Evolutionary conservation across 345 rosid species (phyloP), one percentile per base, ranked within the genome.

Genomic region (Lumnitzera racemosa): DNA sequence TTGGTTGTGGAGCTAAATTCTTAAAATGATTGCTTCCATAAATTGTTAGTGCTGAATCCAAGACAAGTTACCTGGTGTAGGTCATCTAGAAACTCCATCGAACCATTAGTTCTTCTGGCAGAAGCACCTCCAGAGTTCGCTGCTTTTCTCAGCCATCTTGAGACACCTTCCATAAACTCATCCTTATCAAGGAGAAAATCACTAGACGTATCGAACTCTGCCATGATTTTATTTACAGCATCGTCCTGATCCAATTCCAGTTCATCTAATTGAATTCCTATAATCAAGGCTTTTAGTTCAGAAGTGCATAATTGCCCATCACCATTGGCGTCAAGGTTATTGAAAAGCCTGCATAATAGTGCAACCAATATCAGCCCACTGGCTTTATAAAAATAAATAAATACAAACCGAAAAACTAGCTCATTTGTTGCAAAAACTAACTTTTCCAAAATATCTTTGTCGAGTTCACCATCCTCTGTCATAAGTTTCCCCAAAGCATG

Each of bases 31-130:
- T 9, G 43, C 43, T 36, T 36, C 43, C 7, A 2, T 4, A 7
- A 36, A 9, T 36, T 36, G 43, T 5, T 36, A 4, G 10, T 36
- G 43, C 43, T 0, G 4, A 4, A 36, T 36, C 7, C 43, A 55
- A 47, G 36, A 15, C 51, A 67, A 67, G 78, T 71, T 66, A 87
- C 99, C 70, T 12, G 46, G 61, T 83, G 85, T 72, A 65, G 82
- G 62, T 73, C 57, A 51, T 78, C 70, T 15, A 94, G 64, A 68
- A 75, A 66, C 48, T 83, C 81, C 41, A 46, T 43, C 2, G 96
- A 75, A 15, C 70, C 71, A 25, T 83, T 54, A 68, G 79, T 78
- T 3, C 78, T 52, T 15, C 71, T 74, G 61, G 72, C 79, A 66
- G 70, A 69, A 60, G 66, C 16, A 67, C 67, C 75, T n/a, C 78